Conservation (phyloP, 495 filamentous ascomycete genomes). For the Chaetomium fimeti region DNA sequence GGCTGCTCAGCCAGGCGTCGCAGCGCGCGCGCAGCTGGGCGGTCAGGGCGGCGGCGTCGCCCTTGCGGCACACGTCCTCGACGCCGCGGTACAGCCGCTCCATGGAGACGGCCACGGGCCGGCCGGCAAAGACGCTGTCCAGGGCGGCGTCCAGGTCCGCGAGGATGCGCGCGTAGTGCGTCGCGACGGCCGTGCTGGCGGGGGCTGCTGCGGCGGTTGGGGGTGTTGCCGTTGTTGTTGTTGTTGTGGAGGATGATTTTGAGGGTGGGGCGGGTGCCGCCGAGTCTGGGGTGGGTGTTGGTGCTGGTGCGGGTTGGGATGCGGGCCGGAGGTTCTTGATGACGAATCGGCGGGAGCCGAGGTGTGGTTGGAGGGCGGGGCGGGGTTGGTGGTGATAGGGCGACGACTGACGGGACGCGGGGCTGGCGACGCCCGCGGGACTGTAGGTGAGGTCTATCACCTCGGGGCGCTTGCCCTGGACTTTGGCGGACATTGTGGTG, state of each 20-base stretch:
- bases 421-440: slow-evolving; percentile 1
- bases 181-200: slow-evolving; percentile 33
- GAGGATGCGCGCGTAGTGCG: slow-evolving; percentile 73
- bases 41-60: slow-evolving; percentile 62
- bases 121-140: slow-evolving; percentile 63
- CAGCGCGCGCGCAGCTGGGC: slow-evolving; percentile 61
- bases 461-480: slow-evolving; percentile 44
- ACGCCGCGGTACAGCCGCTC: slow-evolving; percentile 88
- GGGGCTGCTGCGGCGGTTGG: not conserved
- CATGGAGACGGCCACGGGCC: slow-evolving; percentile 62
- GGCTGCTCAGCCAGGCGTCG: slow-evolving; percentile 56
- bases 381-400: slow-evolving; percentile 9
- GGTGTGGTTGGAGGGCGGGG: slow-evolving; percentile 52
- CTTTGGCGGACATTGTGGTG: slow-evolving; percentile 36
- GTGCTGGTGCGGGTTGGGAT: slow-evolving; percentile 13
- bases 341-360: slow-evolving; percentile 74
- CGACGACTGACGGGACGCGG: not conserved
- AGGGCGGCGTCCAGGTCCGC: slow-evolving; percentile 70
- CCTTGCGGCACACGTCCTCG: slow-evolving; percentile 83
- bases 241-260: not conserved
- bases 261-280: too few species aligned
- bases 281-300: slow-evolving; percentile 44
- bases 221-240: slow-evolving; percentile 44
- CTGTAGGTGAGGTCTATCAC: slow-evolving; percentile 40
- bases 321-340: slow-evolving; percentile 79